Evolutionary conservation across 2,329 filamentous ascomycete genomes (phyloP).

Genomic region (Knufia petricola): DNA sequence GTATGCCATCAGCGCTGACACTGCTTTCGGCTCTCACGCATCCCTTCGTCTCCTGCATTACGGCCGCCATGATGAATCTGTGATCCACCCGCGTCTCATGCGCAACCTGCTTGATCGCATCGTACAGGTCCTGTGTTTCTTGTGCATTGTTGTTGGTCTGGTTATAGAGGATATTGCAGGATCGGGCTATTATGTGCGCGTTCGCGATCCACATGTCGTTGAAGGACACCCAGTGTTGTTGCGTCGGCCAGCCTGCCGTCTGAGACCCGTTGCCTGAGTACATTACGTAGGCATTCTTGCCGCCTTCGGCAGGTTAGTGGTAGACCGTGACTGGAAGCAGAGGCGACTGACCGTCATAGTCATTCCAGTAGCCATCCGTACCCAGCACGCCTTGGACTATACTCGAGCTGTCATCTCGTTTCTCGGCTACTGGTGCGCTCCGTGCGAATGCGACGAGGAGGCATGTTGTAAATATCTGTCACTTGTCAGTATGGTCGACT

Average conservation of each 20-base stretch:
- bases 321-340: neutral
- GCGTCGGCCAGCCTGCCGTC: conserved; percentile 26
- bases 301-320: conserved; percentile 15
- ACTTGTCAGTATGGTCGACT: neutral
- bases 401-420: conserved; percentile 6
- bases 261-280: conserved; percentile 26
- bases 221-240: conserved; percentile 25
- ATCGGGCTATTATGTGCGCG: conserved; percentile 27
- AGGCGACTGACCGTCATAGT: conserved; percentile 17
- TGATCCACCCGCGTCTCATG: conserved; percentile 28
- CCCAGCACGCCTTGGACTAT: conserved; percentile 19
- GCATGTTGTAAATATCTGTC: conserved; percentile 8
- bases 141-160: conserved; percentile 30
- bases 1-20: conserved; percentile 30
- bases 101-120: conserved; percentile 29
- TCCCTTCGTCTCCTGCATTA: conserved; percentile 40
- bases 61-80: conserved; percentile 36
- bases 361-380: conserved; percentile 20
- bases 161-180: conserved; percentile 28
- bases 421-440: neutral
- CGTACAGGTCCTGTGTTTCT: conserved; percentile 31
- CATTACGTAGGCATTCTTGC: conserved; percentile 26
- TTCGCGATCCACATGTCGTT: conserved; percentile 26
- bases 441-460: conserved; percentile 3
- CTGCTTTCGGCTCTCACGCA: conserved; percentile 36